Percentiles rank a stretch among this genome's conserved stretches.
phyloP scores from a whole-genome alignment of 495 filamentous ascomycete genomes.

The Penicillium arizonense region DNA sequence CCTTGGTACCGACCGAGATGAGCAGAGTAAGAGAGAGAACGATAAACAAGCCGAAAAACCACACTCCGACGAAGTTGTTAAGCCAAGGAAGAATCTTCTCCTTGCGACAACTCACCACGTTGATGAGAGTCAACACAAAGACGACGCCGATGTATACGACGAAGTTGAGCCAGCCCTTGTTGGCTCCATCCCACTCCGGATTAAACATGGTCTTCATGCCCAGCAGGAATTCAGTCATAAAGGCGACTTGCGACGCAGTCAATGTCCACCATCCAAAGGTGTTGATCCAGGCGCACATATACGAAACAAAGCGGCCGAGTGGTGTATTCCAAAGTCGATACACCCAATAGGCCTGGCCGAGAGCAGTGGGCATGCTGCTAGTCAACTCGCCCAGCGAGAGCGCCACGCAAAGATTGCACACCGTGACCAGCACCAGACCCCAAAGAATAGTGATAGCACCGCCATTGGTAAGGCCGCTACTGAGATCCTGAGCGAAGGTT shows the following conservation, averaged over 20 bases:
- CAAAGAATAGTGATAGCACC: conserved; percentile 49
- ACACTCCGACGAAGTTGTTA: conserved; percentile 49
- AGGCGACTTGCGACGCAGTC: conserved; percentile 46
- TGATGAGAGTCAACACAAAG: conserved; percentile 37
- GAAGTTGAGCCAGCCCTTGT: conserved; percentile 44
- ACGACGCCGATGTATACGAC: conserved; percentile 43
- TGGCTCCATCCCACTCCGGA: conserved; percentile 35
- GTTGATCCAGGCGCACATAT: conserved; percentile 53
- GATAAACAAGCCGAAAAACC: conserved; percentile 44
- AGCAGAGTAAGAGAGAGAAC: conserved; percentile 42
- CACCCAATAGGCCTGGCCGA: conserved; percentile 50
- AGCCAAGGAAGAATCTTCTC: conserved; percentile 44
- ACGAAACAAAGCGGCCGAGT: conserved; percentile 40
- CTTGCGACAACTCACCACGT: conserved; percentile 45
- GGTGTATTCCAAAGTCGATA: conserved; percentile 39
- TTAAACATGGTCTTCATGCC: conserved; percentile 49
- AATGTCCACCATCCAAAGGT: conserved; percentile 52
- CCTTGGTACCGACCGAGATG: conserved; percentile 41
- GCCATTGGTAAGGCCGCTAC: conserved; percentile 46
- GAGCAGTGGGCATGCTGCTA: conserved; percentile 48
- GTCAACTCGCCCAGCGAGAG: conserved; percentile 47
- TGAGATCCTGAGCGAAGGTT: conserved; percentile 47
- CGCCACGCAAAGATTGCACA: conserved; percentile 48
- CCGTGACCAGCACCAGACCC: conserved; percentile 46
- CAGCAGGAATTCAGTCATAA: conserved; percentile 49